Evolutionary conservation across 345 rosid genomes (phyloP).

Genomic region (Aquilaria sinensis): DNA sequence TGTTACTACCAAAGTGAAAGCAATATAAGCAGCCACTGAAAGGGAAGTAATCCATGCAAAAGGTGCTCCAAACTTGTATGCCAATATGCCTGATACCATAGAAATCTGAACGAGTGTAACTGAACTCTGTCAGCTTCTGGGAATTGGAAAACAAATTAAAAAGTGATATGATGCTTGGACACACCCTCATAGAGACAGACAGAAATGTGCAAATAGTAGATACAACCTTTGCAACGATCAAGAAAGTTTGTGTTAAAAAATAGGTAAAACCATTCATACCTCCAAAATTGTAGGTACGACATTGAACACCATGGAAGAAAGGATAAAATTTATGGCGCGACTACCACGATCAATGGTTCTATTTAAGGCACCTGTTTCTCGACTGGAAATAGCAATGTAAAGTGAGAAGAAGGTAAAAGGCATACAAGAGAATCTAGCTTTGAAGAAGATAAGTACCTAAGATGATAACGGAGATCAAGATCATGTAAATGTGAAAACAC

Average conservation of each 20-base stretch:
- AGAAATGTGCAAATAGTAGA: background rate
- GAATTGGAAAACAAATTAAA: constrained; percentile 18
- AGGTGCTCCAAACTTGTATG: constrained; percentile 92
- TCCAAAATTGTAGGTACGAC: constrained; percentile 89
- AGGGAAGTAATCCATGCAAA: constrained; percentile 98
- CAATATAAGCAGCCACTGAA: constrained; percentile 80
- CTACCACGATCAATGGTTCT: constrained; percentile 97
- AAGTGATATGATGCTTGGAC: background rate
- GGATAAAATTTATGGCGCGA: constrained; percentile 96
- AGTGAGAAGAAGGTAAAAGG: constrained; percentile 19
- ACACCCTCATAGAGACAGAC: background rate
- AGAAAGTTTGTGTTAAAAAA: background rate
- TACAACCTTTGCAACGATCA: constrained; percentile 2
- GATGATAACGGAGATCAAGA: constrained; percentile 89
- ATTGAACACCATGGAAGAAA: constrained; percentile 95
- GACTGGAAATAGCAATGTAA: constrained; percentile 40
- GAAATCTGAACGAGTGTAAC: constrained; percentile 68
- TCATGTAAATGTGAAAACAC: constrained; percentile 94
- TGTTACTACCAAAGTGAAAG: constrained; percentile 78
- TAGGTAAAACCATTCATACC: constrained; percentile 37
- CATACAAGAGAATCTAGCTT: background rate
- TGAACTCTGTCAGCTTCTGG: constrained; percentile 30
- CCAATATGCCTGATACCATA: constrained; percentile 93
- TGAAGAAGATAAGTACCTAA: constrained; percentile 44
- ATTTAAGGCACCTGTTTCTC: constrained; percentile 94